phyloP scores from a whole-genome alignment of 2,329 filamentous ascomycete genomes.

The Chaetothyriales sp. region DNA sequence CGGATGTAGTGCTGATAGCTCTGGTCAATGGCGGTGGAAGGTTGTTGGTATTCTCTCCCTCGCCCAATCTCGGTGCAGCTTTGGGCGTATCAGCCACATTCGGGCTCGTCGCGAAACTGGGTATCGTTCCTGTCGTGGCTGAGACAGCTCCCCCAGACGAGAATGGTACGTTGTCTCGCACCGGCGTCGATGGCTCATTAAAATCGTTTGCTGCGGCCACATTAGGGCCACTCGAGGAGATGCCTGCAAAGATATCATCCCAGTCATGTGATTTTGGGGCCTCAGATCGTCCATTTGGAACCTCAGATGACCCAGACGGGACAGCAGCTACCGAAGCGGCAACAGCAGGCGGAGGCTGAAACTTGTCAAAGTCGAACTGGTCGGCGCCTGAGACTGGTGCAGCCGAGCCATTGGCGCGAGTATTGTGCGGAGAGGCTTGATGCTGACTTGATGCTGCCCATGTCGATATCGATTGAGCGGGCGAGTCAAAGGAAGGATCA shows the following conservation, averaged over 20 bases:
- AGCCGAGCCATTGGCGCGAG: conserved; percentile 10
- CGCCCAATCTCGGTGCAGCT: neutral
- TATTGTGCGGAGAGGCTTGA: conserved; percentile 1
- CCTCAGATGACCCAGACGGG: conserved; percentile 26
- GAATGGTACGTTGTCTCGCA: neutral
- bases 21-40: conserved; percentile 30
- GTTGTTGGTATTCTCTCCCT: neutral
- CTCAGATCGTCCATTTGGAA: conserved; percentile 24
- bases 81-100: neutral
- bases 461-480: conserved; percentile 23
- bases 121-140: neutral
- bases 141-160: neutral
- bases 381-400: conserved; percentile 25
- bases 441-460: conserved; percentile 5
- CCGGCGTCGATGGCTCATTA: neutral
- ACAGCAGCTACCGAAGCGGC: conserved; percentile 17
- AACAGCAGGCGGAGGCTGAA: conserved; percentile 19
- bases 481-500: conserved; percentile 33
- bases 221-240: conserved; percentile 23
- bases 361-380: conserved; percentile 33
- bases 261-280: conserved; percentile 54
- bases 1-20: conserved; percentile 53
- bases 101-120: neutral
- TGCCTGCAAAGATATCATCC: conserved; percentile 81
- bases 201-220: neutral